Percentiles rank a stretch among this genome's conserved stretches.
Evolutionary conservation across 2,329 filamentous ascomycete genomes (phyloP).

Genomic region (Xylariaceae sp.): DNA sequence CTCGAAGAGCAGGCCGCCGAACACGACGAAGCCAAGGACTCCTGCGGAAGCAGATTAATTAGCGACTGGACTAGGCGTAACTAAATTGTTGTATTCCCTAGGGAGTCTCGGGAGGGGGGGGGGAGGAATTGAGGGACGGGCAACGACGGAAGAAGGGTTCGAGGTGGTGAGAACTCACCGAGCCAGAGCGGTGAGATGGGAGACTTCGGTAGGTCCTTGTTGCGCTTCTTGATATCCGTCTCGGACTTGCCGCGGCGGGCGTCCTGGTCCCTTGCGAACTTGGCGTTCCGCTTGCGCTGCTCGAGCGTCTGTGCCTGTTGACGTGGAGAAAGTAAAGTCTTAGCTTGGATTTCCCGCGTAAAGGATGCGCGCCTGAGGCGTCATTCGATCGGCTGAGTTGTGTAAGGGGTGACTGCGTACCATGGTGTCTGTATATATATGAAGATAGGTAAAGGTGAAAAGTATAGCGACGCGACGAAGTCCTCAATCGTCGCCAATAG

Average conservation of each 20-base stretch:
- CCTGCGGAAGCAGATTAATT: slow-evolving; percentile 34
- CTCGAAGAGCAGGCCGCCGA: slow-evolving; percentile 59
- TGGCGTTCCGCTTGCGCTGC: slow-evolving; percentile 75
- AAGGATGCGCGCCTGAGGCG: not conserved
- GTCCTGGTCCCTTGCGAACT: slow-evolving; percentile 71
- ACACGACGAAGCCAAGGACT: slow-evolving; percentile 57
- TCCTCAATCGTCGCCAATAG: not conserved
- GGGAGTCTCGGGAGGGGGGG: not conserved
- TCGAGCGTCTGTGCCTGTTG: slow-evolving; percentile 74
- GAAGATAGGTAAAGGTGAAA: not conserved
- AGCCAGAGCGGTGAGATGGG: slow-evolving; percentile 63
- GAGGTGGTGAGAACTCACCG: slow-evolving; percentile 34
- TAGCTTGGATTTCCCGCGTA: slow-evolving; percentile 1
- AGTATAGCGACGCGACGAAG: slow-evolving; percentile 4
- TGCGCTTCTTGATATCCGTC: slow-evolving; percentile 56
- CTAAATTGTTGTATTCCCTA: not conserved
- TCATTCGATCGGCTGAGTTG: not conserved
- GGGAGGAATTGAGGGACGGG: not conserved
- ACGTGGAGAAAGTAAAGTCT: not conserved
- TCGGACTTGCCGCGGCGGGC: slow-evolving; percentile 71
- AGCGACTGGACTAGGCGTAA: not conserved
- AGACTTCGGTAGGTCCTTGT: slow-evolving; percentile 54
- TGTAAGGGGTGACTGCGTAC: slow-evolving; percentile 18
- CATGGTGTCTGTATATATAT: slow-evolving; percentile 26
- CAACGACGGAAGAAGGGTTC: not conserved